Percentiles rank a stretch among this genome's conserved stretches.
phyloP scores from a whole-genome alignment of 2,329 filamentous ascomycete species.

The Chrysosporium queenslandicum region DNA sequence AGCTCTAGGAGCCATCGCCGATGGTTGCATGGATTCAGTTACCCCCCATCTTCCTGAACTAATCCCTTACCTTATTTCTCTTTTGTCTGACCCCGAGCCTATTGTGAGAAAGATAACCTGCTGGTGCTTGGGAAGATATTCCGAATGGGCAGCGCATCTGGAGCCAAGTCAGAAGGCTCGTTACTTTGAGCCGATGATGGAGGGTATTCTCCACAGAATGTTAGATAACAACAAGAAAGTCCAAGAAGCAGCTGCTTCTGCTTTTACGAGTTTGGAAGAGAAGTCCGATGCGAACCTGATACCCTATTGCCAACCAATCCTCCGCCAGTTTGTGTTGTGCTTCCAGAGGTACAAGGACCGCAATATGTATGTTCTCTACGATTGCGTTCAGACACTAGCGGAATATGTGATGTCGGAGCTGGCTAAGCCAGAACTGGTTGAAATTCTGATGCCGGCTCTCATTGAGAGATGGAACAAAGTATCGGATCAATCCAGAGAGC shows the following conservation, averaged over 20 bases:
- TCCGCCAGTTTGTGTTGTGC: constrained; percentile 83
- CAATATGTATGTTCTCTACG: constrained; percentile 98
- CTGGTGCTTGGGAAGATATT: constrained; percentile 92
- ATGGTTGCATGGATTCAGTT: constrained; percentile 85
- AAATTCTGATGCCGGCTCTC: constrained; percentile 83
- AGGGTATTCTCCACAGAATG: constrained; percentile 88
- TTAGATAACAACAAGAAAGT: constrained; percentile 96
- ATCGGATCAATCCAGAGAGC: constrained; percentile 76
- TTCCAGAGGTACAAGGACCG: constrained; percentile 95
- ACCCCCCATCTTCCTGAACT: constrained; percentile 83
- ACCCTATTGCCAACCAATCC: constrained; percentile 80
- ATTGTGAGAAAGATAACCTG: constrained; percentile 95
- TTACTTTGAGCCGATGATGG: constrained; percentile 94
- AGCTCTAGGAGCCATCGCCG: constrained; percentile 85
- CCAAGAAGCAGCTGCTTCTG: constrained; percentile 89
- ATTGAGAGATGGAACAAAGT: constrained; percentile 82
- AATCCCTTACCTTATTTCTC: constrained; percentile 77
- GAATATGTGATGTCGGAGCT: constrained; percentile 78
- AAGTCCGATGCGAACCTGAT: constrained; percentile 72
- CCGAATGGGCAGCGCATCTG: constrained; percentile 76
- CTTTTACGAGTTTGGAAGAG: constrained; percentile 92
- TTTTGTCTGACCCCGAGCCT: constrained; percentile 74
- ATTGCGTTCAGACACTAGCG: constrained; percentile 93
- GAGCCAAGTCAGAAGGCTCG: constrained; percentile 57
- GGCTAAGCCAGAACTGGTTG: constrained; percentile 68